Conservation (phyloP, 495 filamentous ascomycete species). For the Pyrenula aspistea region DNA sequence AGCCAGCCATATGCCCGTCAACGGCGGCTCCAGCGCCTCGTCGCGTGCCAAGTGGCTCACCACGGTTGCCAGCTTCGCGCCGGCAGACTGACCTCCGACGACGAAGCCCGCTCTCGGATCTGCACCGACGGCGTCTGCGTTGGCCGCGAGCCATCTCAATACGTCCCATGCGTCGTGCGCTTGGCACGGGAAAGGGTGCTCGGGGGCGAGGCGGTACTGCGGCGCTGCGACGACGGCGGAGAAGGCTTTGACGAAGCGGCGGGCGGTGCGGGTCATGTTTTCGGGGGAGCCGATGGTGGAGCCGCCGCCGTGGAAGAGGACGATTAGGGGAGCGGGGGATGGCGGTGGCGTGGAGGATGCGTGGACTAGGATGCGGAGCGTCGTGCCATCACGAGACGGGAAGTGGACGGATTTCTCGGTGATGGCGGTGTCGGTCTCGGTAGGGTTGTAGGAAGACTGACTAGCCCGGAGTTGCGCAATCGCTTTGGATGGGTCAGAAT, state of each 20-base stretch:
- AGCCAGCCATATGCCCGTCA: slow-evolving; percentile 30
- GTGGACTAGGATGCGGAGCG: not conserved
- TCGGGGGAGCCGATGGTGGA: slow-evolving; percentile 23
- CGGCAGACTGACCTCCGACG: slow-evolving; percentile 37
- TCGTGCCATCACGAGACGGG: not conserved
- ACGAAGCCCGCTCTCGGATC: slow-evolving; percentile 30
- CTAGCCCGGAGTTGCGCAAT: not conserved
- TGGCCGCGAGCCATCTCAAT: slow-evolving; percentile 31
- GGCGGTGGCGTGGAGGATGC: not conserved
- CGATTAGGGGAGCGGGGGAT: not conserved
- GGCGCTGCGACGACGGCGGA: slow-evolving; percentile 13
- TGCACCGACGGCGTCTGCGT: slow-evolving; percentile 21
- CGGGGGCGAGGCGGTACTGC: slow-evolving; percentile 24
- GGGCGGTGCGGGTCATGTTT: slow-evolving; percentile 13
- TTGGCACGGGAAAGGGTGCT: slow-evolving; percentile 23
- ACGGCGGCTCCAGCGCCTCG: slow-evolving; percentile 23
- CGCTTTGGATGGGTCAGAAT: not conserved
- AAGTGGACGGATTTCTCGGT: not conserved
- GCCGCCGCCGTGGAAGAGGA: slow-evolving; percentile 22
- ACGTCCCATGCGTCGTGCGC: slow-evolving; percentile 37
- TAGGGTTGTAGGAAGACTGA: not conserved
- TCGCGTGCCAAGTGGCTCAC: slow-evolving; percentile 27
- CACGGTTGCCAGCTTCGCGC: slow-evolving; percentile 31
- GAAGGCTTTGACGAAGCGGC: slow-evolving; percentile 4
- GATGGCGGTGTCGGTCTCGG: not conserved